Conservation (phyloP, 257 asterid genomes). For the Gardenia jasminoides region DNA sequence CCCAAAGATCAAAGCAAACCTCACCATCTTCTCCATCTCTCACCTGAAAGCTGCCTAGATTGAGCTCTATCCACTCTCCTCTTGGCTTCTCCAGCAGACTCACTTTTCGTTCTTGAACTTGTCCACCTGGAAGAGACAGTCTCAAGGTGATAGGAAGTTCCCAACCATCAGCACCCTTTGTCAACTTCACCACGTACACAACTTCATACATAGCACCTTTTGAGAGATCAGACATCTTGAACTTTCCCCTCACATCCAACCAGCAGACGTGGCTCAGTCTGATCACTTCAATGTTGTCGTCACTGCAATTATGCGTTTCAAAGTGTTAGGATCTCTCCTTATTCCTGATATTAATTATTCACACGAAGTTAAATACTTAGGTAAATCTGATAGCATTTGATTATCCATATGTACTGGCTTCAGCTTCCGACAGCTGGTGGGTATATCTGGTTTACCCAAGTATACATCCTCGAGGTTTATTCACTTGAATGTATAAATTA, state of each 20-base stretch:
- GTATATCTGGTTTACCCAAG: too few relatives aligned
- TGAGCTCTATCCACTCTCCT: slow-evolving; percentile 6
- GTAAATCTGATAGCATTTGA: too few relatives aligned
- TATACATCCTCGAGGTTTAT: too few relatives aligned
- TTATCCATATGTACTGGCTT: too few relatives aligned
- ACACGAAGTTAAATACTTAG: too few relatives aligned
- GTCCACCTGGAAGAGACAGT: not conserved
- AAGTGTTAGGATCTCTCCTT: too few relatives aligned
- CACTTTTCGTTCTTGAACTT: not conserved
- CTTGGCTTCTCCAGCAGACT: slow-evolving; percentile 16
- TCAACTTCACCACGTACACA: slow-evolving; percentile 7
- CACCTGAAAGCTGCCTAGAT: slow-evolving; percentile 2
- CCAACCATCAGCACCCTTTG: slow-evolving; percentile 1
- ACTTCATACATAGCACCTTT: slow-evolving; percentile 9
- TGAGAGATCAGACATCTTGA: slow-evolving; percentile 15
- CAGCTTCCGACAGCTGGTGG: too few relatives aligned
- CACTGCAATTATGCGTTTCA: not conserved
- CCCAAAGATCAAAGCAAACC: slow-evolving; percentile 3
- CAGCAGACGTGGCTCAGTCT: slow-evolving; percentile 10
- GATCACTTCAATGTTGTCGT: slow-evolving; percentile 12
- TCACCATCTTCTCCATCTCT: not conserved
- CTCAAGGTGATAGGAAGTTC: slow-evolving; percentile 8
- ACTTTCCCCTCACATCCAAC: slow-evolving; percentile 12
- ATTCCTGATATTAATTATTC: too few relatives aligned
- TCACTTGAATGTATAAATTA: too few relatives aligned